phyloP scores from a whole-genome alignment of 139 green algal genomes.

The Trebouxia sp. region DNA sequence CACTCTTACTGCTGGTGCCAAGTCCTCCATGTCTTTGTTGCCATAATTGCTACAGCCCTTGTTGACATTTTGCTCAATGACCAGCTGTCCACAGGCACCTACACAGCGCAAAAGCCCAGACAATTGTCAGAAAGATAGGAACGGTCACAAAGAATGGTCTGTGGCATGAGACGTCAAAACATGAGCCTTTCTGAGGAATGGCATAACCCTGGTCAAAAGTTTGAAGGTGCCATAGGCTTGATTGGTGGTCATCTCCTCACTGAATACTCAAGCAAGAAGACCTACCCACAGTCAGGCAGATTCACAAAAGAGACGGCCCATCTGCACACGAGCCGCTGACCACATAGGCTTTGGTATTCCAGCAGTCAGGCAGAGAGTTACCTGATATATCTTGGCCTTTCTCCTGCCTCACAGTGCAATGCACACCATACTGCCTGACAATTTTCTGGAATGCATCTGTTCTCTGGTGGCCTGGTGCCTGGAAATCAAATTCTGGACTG shows the following conservation, averaged over 20 bases:
- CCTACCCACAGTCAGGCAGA: neutral
- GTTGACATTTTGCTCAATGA: slow-evolving; percentile 51
- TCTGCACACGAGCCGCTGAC: neutral
- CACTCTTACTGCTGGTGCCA: neutral
- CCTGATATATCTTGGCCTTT: slow-evolving; percentile 89
- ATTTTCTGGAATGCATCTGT: slow-evolving; percentile 70
- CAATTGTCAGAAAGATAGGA: too few species aligned
- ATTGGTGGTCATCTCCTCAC: too few species aligned
- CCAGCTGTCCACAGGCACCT: slow-evolving; percentile 89
- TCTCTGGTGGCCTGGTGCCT: slow-evolving; percentile 49
- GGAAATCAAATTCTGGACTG: slow-evolving; percentile 53
- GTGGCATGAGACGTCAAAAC: neutral
- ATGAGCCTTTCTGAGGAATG: neutral
- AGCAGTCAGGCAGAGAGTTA: neutral
- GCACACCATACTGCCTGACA: slow-evolving; percentile 73
- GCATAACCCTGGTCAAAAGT: too few species aligned
- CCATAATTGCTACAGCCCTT: slow-evolving; percentile 28
- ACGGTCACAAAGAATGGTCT: neutral
- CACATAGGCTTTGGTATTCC: neutral
- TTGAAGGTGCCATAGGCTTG: too few species aligned
- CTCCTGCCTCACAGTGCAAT: slow-evolving; percentile 84
- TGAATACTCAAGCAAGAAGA: too few species aligned
- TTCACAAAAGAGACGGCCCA: neutral
- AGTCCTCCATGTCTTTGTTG: slow-evolving; percentile 28
- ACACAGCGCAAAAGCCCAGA: slow-evolving; percentile 28